Evolutionary conservation across 345 rosid genomes (phyloP), one percentile per base, ranked within the genome.

Genomic region (Cardamine chenopodiifolia): DNA sequence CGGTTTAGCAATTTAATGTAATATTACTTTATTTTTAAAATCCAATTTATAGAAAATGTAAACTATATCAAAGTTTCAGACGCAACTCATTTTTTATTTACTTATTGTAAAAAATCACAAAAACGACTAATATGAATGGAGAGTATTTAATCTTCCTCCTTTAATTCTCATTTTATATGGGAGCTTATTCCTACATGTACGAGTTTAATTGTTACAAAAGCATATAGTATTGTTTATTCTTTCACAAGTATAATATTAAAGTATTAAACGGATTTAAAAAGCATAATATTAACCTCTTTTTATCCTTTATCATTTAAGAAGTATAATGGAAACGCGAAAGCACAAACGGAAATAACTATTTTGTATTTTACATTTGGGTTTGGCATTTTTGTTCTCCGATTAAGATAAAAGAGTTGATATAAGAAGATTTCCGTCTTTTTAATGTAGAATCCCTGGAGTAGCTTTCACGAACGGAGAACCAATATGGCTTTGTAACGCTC

Each of bases 401-500:
- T 62, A 6, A n/a, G 14, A 23, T 28, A 9, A 10, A 66, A 29
- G 8, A n/a, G 25, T 45, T 13, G 25, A 44, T 22, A 26, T 23
- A 15, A 7, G 37, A 15, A 70, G 60, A 34, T 18, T 55, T 55
- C 19, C 4, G 44, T 62, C 32, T 31, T 57, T 47, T 34, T 3
- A 7, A 13, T 40, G 29, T 73, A 96, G 99, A 48, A 83, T 96
- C 76, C 98, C 99, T 4, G 99, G 99, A 81, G 82, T 85, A 71
- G 68, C 96, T 1, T 81, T 89, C 3, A 86, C 86, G 10, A 86
- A 63, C 50, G 88, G 85, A 44, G 74, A 81, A 62, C 87, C 88
- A 12, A 74, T 85, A 47, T 96, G 99, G 99, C 80, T 96, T 8
- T 84, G 86, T 86, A 87, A 92, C 78, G 97, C 98, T 76, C 87